These are phyloP conservation scores for Monosporozyma siamensis DNA, from an alignment of 805 yeast genomes.

Conservation along the genomic window DNA sequence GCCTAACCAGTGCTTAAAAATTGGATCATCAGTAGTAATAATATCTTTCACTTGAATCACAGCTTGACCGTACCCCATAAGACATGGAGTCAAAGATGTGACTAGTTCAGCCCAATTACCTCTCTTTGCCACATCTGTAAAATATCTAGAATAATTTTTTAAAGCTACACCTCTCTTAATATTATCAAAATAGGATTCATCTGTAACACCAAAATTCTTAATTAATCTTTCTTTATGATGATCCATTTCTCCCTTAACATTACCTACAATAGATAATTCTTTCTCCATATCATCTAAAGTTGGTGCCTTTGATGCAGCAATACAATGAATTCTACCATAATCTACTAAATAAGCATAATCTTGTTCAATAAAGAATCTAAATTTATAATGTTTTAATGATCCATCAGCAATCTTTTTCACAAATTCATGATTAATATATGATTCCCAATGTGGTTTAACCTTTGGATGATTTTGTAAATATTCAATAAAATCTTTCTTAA, in stretches of 20 bases:
- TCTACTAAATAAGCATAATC: slow-evolving; percentile 64
- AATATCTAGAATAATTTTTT: slow-evolving; percentile 49
- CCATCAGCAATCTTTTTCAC: slow-evolving; percentile 45
- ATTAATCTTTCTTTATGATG: slow-evolving; percentile 45
- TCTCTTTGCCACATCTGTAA: slow-evolving; percentile 42
- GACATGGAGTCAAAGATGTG: slow-evolving; percentile 65
- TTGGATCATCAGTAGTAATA: slow-evolving; percentile 21
- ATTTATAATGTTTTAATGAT: slow-evolving; percentile 39
- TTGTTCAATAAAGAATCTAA: slow-evolving; percentile 43
- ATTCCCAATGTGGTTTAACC: slow-evolving; percentile 47
- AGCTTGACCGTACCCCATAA: slow-evolving; percentile 62
- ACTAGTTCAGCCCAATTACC: slow-evolving; percentile 57
- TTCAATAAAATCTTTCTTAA: slow-evolving; percentile 32
- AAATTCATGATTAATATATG: slow-evolving; percentile 54
- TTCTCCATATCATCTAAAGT: slow-evolving; percentile 40
- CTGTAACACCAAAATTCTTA: slow-evolving; percentile 28
- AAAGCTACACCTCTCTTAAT: slow-evolving; percentile 49
- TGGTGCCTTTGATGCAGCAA: slow-evolving; percentile 57
- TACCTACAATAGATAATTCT: slow-evolving; percentile 41
- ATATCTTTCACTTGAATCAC: slow-evolving; percentile 31
- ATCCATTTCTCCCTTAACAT: slow-evolving; percentile 46
- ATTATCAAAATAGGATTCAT: slow-evolving; percentile 37
- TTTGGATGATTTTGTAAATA: slow-evolving; percentile 48
- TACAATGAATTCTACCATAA: slow-evolving; percentile 56
- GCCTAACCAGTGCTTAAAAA: slow-evolving; percentile 44